These are phyloP conservation scores for Oenanthe javanica DNA, from an alignment of 140 eudicot species.

Conservation along the genomic window DNA sequence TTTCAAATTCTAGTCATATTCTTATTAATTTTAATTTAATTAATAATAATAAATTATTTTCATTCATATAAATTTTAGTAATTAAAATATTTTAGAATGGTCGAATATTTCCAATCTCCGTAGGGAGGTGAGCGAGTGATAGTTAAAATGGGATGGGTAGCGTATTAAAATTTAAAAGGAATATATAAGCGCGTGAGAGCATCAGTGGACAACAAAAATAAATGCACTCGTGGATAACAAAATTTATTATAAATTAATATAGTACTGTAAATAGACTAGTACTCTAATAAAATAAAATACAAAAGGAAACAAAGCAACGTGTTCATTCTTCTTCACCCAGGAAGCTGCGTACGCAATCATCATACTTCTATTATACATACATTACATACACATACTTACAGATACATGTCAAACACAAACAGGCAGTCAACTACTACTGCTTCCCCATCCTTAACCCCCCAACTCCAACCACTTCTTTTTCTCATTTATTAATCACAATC, in stretches of 20 bases:
- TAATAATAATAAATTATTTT: too few relatives aligned
- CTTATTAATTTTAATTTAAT: too few relatives aligned
- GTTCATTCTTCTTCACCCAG: slow-evolving; percentile 8
- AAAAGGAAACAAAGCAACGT: neutral
- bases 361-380: neutral
- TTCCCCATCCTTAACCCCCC: neutral
- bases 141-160: neutral
- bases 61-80: too few relatives aligned
- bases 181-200: slow-evolving; percentile 1
- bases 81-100: too few relatives aligned
- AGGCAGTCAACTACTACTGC: slow-evolving; percentile 5
- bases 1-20: too few relatives aligned
- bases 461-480: neutral
- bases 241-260: too few relatives aligned
- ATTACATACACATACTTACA: neutral
- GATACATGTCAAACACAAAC: neutral
- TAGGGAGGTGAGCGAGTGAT: too few relatives aligned
- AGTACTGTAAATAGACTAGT: too few relatives aligned
- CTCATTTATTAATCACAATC: neutral
- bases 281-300: neutral
- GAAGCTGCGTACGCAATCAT: slow-evolving; percentile 12
- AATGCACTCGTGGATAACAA: neutral
- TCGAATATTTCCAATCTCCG: too few relatives aligned
- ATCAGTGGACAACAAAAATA: neutral
- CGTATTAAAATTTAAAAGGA: too few relatives aligned